Evolutionary conservation across 2,329 filamentous ascomycete species (phyloP), one percentile per base, ranked within the genome.

Genomic region (Macrophomina pseudophaseolina): DNA sequence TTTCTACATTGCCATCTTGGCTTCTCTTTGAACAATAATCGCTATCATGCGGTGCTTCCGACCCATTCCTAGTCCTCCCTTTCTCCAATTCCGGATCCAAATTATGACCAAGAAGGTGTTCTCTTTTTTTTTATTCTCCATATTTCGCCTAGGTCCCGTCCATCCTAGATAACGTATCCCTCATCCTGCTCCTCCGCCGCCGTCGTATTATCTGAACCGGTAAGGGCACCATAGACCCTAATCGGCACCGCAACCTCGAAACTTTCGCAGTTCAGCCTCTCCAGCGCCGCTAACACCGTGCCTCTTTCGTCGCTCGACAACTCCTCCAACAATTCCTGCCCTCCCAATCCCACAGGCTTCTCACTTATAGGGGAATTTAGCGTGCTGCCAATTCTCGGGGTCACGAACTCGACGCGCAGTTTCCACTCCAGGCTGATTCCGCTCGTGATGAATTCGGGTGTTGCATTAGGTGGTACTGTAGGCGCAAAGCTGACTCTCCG

Each of bases 371-470:
- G 68, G 65, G 56, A 76, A 75, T 44, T 75, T 71, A 2, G 74
- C 74, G 38, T 77, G 74, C 42, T 30, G 28, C 72, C 70, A 63
- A 74, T 71, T 18, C 85, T 87, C 5, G 91, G 90, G 5, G 94
- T 94, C 32, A 97, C 93, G 79, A 99, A 99, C 79, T 98, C 94
- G 67, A 99, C 88, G 1, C 92, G 85, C 40, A 99, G 83, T 76
- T 91, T 91, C 95, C 95, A 99, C 71, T 93, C 91, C 32, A 97
- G 82, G 70, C 87, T 91, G 4, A 99, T 87, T 1, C 94, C 94
- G 68, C 89, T 97, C 0, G 95, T 99, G 54, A 96, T 86, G 71
- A 99, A 97, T 70, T 95, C 93, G 0, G 95, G 95, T 0, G 94
- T 97, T 0, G 92, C 93, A 14, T 85, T 85, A 18, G 91, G 86